Evolutionary conservation across 768 basidiomycete species (phyloP), one percentile per base, ranked within the genome.

Genomic region (Gloeostereum incarnatum): DNA sequence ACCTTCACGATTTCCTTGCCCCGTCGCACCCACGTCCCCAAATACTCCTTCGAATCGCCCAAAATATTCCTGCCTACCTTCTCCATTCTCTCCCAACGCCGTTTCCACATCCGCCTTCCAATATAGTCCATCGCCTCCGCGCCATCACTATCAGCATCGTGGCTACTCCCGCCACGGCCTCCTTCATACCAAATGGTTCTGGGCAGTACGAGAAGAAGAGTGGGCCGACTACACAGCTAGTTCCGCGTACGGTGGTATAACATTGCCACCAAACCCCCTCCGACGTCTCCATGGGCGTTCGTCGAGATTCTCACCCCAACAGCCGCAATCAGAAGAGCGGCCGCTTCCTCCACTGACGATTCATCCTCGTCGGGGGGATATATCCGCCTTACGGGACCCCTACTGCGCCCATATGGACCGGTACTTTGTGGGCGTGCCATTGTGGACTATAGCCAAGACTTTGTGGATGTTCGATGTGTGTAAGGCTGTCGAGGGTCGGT

Each of bases 381-480:
- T 84, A 18, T 52, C 62, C 1, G 65, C 75, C 2, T 55, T 82
- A 26, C 69, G 71, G 19, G 78, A 83, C 48, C 70, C 74, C 2
- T 73, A 71, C 48, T 66, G 66, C 35, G 64, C 59, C 42, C 60
- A 72, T 36, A 62, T 78, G 35, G 81, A 84, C 52, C 71, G 71
- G 8, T 73, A 60, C 45, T 79, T 82, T 47, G 66, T 66, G 42
- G 60, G 54, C 23, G 61, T 76, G 48, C 71, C 75, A 3, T 51
- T 75, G 33, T 81, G 79, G 73, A 82, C 81, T 14, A 73, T 83
- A 49, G 57, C 64, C 31, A 83, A 83, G 61, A 69, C 66, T 27
- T 46, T 82, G n/a, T 83, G 74, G 62, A 65, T 77, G 55, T 69
- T 69, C 44, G 74, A 78, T 44, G 53, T 84, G 49, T 70, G 73